These are phyloP conservation scores for Puccinellia tenuiflora DNA, from an alignment of 176 grass and related monocot genomes.

Conservation along the genomic window DNA sequence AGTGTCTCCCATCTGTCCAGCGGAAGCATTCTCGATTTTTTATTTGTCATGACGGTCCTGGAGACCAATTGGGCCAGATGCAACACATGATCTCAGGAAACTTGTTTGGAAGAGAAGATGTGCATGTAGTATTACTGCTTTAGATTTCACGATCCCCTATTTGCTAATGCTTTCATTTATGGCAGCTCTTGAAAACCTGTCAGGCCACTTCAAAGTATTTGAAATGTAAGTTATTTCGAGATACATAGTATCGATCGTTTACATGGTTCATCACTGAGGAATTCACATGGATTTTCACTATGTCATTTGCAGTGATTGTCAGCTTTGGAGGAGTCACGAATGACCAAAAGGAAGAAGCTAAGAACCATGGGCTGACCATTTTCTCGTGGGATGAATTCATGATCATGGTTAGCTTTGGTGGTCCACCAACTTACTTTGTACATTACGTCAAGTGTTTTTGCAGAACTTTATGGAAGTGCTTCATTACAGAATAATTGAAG, in stretches of 20 bases:
- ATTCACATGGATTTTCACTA: background rate
- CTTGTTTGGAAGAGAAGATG: background rate
- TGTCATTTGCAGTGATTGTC: constrained; percentile 48
- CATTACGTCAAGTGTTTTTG: background rate
- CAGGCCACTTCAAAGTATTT: constrained; percentile 54
- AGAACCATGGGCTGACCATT: constrained; percentile 58
- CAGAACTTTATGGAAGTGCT: background rate
- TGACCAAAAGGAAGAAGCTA: constrained; percentile 65
- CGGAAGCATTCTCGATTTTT: background rate
- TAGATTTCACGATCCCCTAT: background rate
- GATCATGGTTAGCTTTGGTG: constrained; percentile 40
- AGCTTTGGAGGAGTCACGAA: constrained; percentile 83
- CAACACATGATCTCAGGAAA: background rate
- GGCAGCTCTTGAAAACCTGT: constrained; percentile 76
- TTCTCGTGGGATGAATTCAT: constrained; percentile 94
- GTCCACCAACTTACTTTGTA: background rate
- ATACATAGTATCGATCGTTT: background rate
- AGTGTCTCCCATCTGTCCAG: background rate
- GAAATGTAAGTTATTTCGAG: constrained; percentile 60
- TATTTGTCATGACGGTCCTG: background rate
- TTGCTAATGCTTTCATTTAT: constrained; percentile 5
- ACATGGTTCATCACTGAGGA: background rate
- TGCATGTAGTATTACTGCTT: background rate
- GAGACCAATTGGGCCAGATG: background rate
- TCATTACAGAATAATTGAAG: background rate